These are phyloP conservation scores for Pichia sp. DNA, from an alignment of 1,139 yeast species.

Conservation along the genomic window DNA sequence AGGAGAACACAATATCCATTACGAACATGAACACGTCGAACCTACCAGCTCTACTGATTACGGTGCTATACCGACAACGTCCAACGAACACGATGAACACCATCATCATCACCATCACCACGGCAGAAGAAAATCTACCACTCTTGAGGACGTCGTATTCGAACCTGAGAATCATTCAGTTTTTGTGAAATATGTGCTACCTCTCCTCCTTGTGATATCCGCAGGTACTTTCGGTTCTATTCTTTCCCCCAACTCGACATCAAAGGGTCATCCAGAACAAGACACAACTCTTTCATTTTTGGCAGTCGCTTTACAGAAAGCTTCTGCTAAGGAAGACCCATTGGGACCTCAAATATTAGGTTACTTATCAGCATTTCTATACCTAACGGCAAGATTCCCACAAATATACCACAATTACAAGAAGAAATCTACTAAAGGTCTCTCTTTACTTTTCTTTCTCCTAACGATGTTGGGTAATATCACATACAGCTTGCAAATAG, in stretches of 20 bases:
- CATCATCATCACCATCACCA: constrained; percentile 5
- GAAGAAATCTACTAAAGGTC: constrained; percentile 66
- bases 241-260: constrained; percentile 32
- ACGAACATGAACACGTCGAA: constrained; percentile 7
- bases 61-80: no score
- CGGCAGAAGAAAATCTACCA: constrained; percentile 21
- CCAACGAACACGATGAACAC: constrained; percentile 1
- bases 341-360: constrained; percentile 67
- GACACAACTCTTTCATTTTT: no score
- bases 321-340: no score
- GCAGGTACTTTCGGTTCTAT: constrained; percentile 64
- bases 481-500: constrained; percentile 70
- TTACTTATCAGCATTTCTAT: constrained; percentile 60
- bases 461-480: constrained; percentile 71
- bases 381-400: constrained; percentile 73
- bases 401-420: constrained; percentile 67
- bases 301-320: no score
- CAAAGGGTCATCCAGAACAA: neutral
- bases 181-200: constrained; percentile 48
- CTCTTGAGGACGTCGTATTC: constrained; percentile 25
- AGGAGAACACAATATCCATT: constrained; percentile 10
- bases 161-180: constrained; percentile 34
- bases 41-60: no score
- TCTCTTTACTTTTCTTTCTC: constrained; percentile 66
- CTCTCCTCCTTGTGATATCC: constrained; percentile 54